phyloP scores from a whole-genome alignment of 805 yeast species.

The Candida taoyuanica region DNA sequence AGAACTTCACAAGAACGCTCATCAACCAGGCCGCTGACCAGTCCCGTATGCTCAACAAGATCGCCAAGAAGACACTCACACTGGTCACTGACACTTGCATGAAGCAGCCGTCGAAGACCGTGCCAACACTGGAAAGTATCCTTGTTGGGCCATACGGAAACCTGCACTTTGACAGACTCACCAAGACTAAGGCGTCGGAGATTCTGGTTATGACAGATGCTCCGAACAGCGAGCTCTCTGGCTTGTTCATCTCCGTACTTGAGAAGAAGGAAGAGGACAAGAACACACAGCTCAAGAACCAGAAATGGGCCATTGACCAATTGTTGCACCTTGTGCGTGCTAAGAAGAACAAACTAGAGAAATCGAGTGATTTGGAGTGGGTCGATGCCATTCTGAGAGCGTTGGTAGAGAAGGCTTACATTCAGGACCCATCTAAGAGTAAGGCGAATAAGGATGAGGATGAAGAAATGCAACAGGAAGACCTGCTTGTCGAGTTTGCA shows the following conservation, averaged over 20 bases:
- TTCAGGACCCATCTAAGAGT: slow-evolving; percentile 9
- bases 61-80: slow-evolving; percentile 51
- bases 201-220: slow-evolving; percentile 8
- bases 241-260: slow-evolving; percentile 20
- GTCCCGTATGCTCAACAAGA: slow-evolving; percentile 61
- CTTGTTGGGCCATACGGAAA: slow-evolving; percentile 46
- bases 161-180: slow-evolving; percentile 68
- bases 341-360: slow-evolving; percentile 32
- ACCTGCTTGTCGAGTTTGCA: slow-evolving; percentile 38
- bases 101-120: slow-evolving; percentile 32
- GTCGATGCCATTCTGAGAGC: slow-evolving; percentile 28
- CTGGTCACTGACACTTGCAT: slow-evolving; percentile 37
- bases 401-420: slow-evolving; percentile 30
- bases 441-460: slow-evolving; percentile 8
- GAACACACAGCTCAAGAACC: slow-evolving; percentile 19
- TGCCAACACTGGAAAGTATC: slow-evolving; percentile 31
- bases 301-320: slow-evolving; percentile 57
- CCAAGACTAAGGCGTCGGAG: slow-evolving; percentile 66
- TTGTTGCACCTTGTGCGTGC: slow-evolving; percentile 47
- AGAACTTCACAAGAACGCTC: slow-evolving; percentile 65
- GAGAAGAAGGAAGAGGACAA: slow-evolving; percentile 8
- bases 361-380: slow-evolving; percentile 25
- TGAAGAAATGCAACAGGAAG: slow-evolving; percentile 12
- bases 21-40: slow-evolving; percentile 71
- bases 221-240: slow-evolving; percentile 12